Evolutionary conservation across 805 yeast genomes (phyloP).

Genomic region (Sugiyamaella lignohabitans): DNA sequence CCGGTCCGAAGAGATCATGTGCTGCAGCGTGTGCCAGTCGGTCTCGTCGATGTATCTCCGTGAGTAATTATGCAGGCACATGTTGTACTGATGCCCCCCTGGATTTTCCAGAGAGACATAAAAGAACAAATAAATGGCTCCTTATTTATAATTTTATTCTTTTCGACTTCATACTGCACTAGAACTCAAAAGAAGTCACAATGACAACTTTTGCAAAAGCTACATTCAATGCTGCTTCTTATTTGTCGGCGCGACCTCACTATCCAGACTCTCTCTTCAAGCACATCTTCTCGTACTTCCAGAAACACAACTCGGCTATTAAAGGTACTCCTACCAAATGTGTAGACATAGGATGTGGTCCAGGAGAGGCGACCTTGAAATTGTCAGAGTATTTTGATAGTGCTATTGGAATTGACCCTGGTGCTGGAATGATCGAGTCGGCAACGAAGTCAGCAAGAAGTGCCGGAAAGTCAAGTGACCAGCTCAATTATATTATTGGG

Average conservation of each 20-base stretch:
- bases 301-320: constrained; percentile 23
- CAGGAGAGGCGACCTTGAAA: constrained; percentile 65
- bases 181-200: no score
- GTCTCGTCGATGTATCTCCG: no score
- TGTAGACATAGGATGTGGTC: constrained; percentile 74
- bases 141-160: no score
- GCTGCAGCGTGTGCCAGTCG: no score
- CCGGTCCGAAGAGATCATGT: no score
- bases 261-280: constrained; percentile 52
- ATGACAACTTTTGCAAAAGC: constrained; percentile 62
- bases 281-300: constrained; percentile 39
- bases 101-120: no score
- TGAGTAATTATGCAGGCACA: no score
- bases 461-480: constrained; percentile 2
- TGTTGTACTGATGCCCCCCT: no score
- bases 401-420: constrained; percentile 59
- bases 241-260: constrained; percentile 56
- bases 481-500: constrained; percentile 11
- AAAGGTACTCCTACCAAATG: constrained; percentile 30
- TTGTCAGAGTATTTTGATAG: constrained; percentile 40
- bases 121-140: no score
- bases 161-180: no score
- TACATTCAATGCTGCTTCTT: constrained; percentile 46
- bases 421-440: constrained; percentile 47
- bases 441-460: constrained; percentile 30